Base-by-base conservation (phyloP, 1,284 basidiomycete genomes). In the Apiotrichum siamense region DNA sequence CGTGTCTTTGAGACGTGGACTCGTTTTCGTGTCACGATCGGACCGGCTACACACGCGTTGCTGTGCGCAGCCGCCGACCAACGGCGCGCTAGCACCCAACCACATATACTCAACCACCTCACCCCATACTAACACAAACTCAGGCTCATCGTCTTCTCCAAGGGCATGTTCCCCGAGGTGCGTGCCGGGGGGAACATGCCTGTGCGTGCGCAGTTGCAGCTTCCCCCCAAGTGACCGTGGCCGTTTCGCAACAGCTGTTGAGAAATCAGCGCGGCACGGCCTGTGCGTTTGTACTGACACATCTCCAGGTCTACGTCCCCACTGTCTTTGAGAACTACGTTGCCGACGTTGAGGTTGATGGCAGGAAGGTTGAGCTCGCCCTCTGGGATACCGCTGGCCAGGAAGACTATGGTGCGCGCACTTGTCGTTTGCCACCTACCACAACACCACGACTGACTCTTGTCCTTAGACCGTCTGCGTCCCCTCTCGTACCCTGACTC, bases 301-400 rank as follows among this genome's bases (percentile, higher is more conserved):
- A 35, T 27, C 40, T 43, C 11, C 25, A 43, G 41, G 41, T 43
- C 27, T 43, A 43, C 41, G 41, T 43, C 41, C 89, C 90, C 40
- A 93, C 90, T 54, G 89, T 93, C 44, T 93, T 93, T 63, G 90
- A 93, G 77, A 78, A 77, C 67, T 78, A 90, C 66, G 88, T 89
- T 46, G 86, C 86, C 60, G 87, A 90, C 72, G 87, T 91, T 52
- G 87, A 90, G 73, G 88, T 91, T 50, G 88, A 90, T 67, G 86
- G 86, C 61, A 91, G 89, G 76, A 85, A 88, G 73, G 87, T 94
- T 62, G 90, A 94, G 74, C 79, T 94, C 59, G 89, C 90, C 26
- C 78, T 94, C 58, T 93, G 90, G 90, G 90, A 94, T 86, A 94
- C 90, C 54, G 89, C 90, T 24, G 90, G 90, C 50, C 89, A 93